phyloP scores from a whole-genome alignment of 495 filamentous ascomycete species.

The Cercophora scortea region DNA sequence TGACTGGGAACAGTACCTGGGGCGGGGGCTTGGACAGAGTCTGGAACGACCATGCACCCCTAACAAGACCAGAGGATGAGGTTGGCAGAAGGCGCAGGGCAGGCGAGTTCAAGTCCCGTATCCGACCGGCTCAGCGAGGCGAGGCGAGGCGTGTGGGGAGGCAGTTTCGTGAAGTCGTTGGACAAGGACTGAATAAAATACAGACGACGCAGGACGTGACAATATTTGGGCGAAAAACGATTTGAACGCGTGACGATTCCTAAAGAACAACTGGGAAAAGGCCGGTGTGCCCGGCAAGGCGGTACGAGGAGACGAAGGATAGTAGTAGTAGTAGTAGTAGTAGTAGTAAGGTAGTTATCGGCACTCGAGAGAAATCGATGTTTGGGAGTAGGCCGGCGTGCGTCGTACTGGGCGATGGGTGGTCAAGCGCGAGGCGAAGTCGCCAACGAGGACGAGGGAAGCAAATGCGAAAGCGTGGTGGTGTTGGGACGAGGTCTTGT shows the following conservation, averaged over 20 bases:
- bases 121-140: not conserved
- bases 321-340: no score
- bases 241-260: slow-evolving; percentile 10
- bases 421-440: slow-evolving; percentile 6
- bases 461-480: slow-evolving; percentile 1
- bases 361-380: slow-evolving; percentile 9
- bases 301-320: not conserved
- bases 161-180: not conserved
- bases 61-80: no score
- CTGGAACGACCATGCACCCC: no score
- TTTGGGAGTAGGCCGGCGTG: not conserved
- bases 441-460: slow-evolving; percentile 4
- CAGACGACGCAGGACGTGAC: slow-evolving; percentile 3
- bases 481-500: slow-evolving; percentile 5
- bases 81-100: no score
- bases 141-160: not conserved
- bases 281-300: slow-evolving; percentile 1
- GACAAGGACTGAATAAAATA: slow-evolving; percentile 1
- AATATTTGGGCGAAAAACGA: not conserved
- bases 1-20: no score
- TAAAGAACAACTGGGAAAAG: not conserved
- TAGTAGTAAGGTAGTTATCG: not conserved
- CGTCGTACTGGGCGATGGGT: slow-evolving; percentile 4
- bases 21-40: no score
- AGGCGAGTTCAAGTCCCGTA: not conserved